A percentile compares a stretch with the other conserved stretches of the same genome.
Conservation (phyloP, 2,329 filamentous ascomycete species). For the Colletotrichum lupini region DNA sequence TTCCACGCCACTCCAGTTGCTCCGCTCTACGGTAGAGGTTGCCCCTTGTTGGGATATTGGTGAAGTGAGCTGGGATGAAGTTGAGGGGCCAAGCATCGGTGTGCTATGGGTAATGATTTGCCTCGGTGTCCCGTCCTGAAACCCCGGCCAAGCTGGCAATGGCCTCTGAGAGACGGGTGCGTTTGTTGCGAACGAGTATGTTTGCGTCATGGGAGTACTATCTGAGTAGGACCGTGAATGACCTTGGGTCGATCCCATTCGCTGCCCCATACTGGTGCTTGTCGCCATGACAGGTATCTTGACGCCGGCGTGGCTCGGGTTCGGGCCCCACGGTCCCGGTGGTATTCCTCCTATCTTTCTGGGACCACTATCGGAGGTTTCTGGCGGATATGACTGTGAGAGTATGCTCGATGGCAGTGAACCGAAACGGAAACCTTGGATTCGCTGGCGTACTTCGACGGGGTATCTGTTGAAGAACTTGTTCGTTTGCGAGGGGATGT, state of each 20-base stretch:
- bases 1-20: conserved; percentile 5
- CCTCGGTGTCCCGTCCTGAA: conserved; percentile 19
- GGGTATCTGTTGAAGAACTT: conserved; percentile 25
- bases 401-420: background rate
- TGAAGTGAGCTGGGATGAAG: background rate
- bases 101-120: background rate
- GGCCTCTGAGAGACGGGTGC: conserved; percentile 5
- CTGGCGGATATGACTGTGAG: background rate
- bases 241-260: background rate
- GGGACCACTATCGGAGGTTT: background rate
- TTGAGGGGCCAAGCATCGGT: background rate
- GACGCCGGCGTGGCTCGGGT: background rate
- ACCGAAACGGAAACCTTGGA: conserved; percentile 2
- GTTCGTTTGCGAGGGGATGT: background rate
- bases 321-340: background rate
- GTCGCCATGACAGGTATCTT: background rate
- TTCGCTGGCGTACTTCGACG: background rate
- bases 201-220: conserved; percentile 13
- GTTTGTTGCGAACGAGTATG: conserved; percentile 11
- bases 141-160: conserved; percentile 9
- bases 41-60: background rate
- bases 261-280: background rate
- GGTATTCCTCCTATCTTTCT: background rate
- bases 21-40: background rate
- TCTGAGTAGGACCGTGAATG: conserved; percentile 26